Base-by-base conservation (phyloP, 2,329 filamentous ascomycete species). In the Rhinocladiella similis region DNA sequence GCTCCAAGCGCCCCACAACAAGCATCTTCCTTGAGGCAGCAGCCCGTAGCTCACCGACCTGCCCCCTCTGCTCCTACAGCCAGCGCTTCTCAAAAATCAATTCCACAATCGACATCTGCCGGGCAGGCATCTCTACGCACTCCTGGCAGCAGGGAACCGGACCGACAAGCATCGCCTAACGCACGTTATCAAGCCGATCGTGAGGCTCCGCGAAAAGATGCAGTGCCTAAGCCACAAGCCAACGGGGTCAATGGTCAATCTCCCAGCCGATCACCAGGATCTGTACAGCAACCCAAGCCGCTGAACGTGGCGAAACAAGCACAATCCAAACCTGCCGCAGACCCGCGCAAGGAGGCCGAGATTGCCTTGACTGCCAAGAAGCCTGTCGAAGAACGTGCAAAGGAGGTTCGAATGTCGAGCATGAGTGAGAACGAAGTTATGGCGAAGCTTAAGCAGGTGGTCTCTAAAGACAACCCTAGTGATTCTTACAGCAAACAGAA, bases 341-440 rank as follows among this genome's bases (percentile, higher is more conserved):
- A 94, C 68, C 82, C 87, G 27, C 85, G 96, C 64, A 95, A 94
- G 77, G 90, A 92, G 67, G 92, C 93, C 3, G 92, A 97, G 72
- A 88, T 88, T 51, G 91, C 91, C 9, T 82, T 97, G 54, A 93
- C 89, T 14, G 87, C 93, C 67, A 94, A 96, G 75, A 88, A 89
- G 43, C 71, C 84, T 22, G 74, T 86, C 2, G 73, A 85, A 27
- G 86, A 91, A 67, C 86, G 90, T 60, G 86, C 90, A 73, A 92
- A 96, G 75, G 94, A 97, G 75, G 91, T 94, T 47, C 91, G 94
- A 69, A 97, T 99, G 91, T 97, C 93, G 36, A 95, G 90, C 66
- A 97, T 99, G 94, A 90, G 90, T 9, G 94, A 99, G 75, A 88
- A 83, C 63, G 93, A 99, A 73, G 94, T 99, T 55, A 99, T 99